These are phyloP conservation scores for Candida mesenterica DNA, from an alignment of 1,139 yeast species.

Conservation along the genomic window DNA sequence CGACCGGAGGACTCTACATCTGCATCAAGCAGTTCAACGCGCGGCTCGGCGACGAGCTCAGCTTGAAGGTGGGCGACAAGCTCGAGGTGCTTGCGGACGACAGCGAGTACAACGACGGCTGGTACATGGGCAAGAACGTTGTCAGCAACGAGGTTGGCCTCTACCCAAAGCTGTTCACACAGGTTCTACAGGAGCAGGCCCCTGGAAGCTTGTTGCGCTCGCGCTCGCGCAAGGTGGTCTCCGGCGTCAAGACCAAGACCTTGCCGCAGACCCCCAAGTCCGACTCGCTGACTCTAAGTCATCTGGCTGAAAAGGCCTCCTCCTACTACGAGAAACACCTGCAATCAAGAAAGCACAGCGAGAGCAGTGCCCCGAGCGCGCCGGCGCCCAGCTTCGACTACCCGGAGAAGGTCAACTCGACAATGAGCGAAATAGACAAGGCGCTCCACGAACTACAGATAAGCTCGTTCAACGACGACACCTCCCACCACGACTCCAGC, in stretches of 20 bases:
- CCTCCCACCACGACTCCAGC: not conserved
- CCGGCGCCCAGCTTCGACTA: too few relatives aligned
- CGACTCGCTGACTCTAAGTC: too few relatives aligned
- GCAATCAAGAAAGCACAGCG: too few relatives aligned
- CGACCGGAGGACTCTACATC: constrained; percentile 29
- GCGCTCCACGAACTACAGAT: constrained; percentile 72
- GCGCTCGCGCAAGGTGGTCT: constrained; percentile 53
- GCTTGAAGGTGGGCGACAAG: constrained; percentile 77
- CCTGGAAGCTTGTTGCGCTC: constrained; percentile 46
- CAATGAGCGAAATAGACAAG: constrained; percentile 79
- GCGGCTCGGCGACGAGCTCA: constrained; percentile 85
- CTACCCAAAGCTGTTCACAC: constrained; percentile 85
- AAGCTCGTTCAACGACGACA: constrained; percentile 18
- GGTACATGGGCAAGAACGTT: constrained; percentile 88
- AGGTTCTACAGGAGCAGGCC: constrained; percentile 28
- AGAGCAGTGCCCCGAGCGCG: too few relatives aligned
- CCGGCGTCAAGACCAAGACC: constrained; percentile 11
- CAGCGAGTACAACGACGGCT: constrained; percentile 93
- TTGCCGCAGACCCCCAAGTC: constrained; percentile 8
- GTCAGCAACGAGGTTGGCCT: constrained; percentile 73
- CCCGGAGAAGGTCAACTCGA: constrained; percentile 42
- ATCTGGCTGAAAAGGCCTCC: too few relatives aligned
- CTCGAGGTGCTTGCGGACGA: constrained; percentile 91
- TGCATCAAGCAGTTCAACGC: constrained; percentile 87
- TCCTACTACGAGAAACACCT: too few relatives aligned